phyloP scores from a whole-genome alignment of 1,284 basidiomycete species.

The Ustilago bromivora region DNA sequence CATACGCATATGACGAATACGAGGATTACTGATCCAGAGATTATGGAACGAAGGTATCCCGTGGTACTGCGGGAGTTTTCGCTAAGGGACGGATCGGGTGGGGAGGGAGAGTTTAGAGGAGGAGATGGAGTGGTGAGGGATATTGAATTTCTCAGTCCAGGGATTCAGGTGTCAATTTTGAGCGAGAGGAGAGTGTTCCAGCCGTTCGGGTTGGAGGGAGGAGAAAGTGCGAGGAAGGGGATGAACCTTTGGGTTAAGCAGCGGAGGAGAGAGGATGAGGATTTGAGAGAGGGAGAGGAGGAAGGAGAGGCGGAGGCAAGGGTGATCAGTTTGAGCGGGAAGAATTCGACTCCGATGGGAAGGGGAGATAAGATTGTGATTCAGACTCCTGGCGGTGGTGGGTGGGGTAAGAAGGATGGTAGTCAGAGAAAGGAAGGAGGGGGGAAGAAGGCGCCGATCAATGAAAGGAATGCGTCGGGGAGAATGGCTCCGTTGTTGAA shows the following conservation, averaged over 20 bases:
- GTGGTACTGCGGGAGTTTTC: constrained; percentile 86
- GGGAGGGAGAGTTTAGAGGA: constrained; percentile 81
- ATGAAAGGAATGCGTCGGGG: constrained; percentile 41
- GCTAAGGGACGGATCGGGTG: constrained; percentile 81
- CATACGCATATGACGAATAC: constrained; percentile 88
- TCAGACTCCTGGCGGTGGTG: constrained; percentile 92
- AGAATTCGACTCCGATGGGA: constrained; percentile 85
- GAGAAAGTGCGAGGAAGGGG: constrained; percentile 80
- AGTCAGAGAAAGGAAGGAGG: background rate
- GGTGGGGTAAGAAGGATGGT: constrained; percentile 76
- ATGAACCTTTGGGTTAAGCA: constrained; percentile 91
- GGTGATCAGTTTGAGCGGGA: constrained; percentile 89
- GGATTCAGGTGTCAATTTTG: constrained; percentile 86
- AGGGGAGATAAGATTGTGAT: constrained; percentile 84
- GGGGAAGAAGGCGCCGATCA: constrained; percentile 33
- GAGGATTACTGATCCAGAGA: constrained; percentile 81
- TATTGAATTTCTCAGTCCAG: constrained; percentile 82
- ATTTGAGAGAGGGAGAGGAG: constrained; percentile 70
- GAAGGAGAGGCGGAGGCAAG: constrained; percentile 71
- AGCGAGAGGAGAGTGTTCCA: constrained; percentile 87
- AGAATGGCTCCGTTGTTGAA: constrained; percentile 50
- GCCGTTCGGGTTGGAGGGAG: constrained; percentile 91
- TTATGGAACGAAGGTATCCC: constrained; percentile 89
- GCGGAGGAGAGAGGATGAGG: constrained; percentile 78
- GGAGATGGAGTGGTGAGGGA: constrained; percentile 90